Conservation (phyloP, 148 eudicot species). For the Salicornia ramosissima region DNA sequence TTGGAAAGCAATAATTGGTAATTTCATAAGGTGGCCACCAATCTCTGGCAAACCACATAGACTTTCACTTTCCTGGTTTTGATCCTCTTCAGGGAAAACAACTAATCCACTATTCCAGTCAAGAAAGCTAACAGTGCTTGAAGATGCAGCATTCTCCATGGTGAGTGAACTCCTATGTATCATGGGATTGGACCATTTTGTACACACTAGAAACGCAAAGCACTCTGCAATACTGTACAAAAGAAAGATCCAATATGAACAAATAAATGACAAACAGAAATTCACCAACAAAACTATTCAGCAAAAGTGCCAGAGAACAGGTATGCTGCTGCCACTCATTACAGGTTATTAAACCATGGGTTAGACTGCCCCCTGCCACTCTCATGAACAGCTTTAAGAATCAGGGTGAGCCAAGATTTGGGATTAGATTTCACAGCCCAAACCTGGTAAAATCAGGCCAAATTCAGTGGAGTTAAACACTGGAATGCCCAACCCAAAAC, state of each 20-base stretch:
- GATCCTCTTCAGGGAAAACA: constrained; percentile 51
- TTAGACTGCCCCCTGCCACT: background rate
- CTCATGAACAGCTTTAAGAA: background rate
- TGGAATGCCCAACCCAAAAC: background rate
- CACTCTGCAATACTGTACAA: constrained; percentile 82
- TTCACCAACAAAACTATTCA: too few species aligned
- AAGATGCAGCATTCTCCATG: constrained; percentile 60
- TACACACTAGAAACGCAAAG: constrained; percentile 97
- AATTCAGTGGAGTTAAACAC: background rate
- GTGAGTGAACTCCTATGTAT: constrained; percentile 54
- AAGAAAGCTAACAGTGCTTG: constrained; percentile 54
- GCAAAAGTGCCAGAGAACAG: background rate
- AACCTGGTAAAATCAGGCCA: background rate
- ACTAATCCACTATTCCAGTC: constrained; percentile 79
- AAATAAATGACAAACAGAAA: background rate
- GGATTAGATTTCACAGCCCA: background rate
- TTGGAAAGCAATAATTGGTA: constrained; percentile 76
- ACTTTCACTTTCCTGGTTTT: constrained; percentile 46
- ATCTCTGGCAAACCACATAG: constrained; percentile 73
- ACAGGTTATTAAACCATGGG: background rate
- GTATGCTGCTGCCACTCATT: background rate
- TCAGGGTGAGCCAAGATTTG: background rate
- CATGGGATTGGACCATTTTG: constrained; percentile 93
- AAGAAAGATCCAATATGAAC: constrained; percentile 1
- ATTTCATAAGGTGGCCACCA: constrained; percentile 91